Conservation (phyloP, 2,329 filamentous ascomycete species). For the Colletotrichum magnum region DNA sequence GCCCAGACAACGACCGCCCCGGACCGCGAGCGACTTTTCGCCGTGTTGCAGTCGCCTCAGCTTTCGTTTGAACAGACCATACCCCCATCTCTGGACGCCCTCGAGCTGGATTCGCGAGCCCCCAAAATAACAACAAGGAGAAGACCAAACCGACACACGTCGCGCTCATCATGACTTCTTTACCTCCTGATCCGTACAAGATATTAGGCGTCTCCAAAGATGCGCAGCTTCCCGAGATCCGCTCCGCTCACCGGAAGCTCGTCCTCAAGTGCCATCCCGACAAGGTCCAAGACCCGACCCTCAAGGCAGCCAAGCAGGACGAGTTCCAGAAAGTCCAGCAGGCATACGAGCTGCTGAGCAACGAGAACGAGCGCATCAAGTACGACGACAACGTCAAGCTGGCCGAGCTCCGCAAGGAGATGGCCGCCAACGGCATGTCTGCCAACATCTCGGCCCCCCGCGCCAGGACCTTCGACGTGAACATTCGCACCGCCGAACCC, state of each 20-base stretch:
- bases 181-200: constrained; percentile 82
- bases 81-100: constrained; percentile 6
- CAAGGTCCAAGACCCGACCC: constrained; percentile 84
- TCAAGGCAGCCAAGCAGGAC: constrained; percentile 84
- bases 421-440: constrained; percentile 54
- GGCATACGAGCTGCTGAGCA: constrained; percentile 90
- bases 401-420: constrained; percentile 73
- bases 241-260: constrained; percentile 85
- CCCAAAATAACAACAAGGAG: constrained; percentile 12
- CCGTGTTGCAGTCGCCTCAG: constrained; percentile 20
- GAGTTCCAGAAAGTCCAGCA: constrained; percentile 94
- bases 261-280: constrained; percentile 92
- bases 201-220: constrained; percentile 80
- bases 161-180: constrained; percentile 60
- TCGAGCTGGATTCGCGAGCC: constrained; percentile 40
- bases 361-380: constrained; percentile 78
- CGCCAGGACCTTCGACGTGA: constrained; percentile 60
- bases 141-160: constrained; percentile 13
- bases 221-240: constrained; percentile 80
- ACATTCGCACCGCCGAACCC: constrained; percentile 62
- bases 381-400: constrained; percentile 85
- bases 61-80: constrained; percentile 13
- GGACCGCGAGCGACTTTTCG: constrained; percentile 29
- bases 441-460: constrained; percentile 61
- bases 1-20: constrained; percentile 27